Percentiles rank a stretch among this genome's conserved stretches.
phyloP scores from a whole-genome alignment of 805 yeast species.

The Huiozyma sinensis region DNA sequence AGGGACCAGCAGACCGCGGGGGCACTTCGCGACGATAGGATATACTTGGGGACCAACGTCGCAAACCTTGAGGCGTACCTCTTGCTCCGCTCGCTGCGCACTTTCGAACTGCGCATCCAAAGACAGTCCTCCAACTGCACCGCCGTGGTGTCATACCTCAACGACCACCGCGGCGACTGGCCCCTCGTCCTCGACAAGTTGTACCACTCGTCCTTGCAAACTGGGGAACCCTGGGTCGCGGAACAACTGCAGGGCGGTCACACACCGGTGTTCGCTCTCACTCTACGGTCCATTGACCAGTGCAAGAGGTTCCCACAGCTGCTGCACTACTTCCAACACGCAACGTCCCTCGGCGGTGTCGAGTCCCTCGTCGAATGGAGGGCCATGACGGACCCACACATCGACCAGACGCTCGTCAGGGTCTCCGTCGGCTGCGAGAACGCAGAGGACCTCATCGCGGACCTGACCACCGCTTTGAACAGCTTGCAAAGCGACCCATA shows the following conservation, averaged over 20 bases:
- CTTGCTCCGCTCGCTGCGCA: slow-evolving; percentile 68
- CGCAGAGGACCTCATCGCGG: slow-evolving; percentile 63
- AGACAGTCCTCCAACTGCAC: slow-evolving; percentile 57
- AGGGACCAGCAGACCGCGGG: slow-evolving; percentile 39
- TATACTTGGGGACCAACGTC: slow-evolving; percentile 66
- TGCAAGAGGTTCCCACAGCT: slow-evolving; percentile 58
- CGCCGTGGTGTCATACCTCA: slow-evolving; percentile 48
- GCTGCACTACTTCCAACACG: slow-evolving; percentile 70
- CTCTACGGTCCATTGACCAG: slow-evolving; percentile 35
- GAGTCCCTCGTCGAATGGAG: slow-evolving; percentile 91
- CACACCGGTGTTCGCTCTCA: slow-evolving; percentile 70
- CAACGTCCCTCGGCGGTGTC: slow-evolving; percentile 87
- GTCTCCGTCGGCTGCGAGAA: slow-evolving; percentile 76
- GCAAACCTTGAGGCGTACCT: slow-evolving; percentile 69
- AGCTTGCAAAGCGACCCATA: slow-evolving; percentile 6
- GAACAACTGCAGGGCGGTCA: slow-evolving; percentile 56
- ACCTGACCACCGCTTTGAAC: slow-evolving; percentile 51
- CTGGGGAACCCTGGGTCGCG: slow-evolving; percentile 48
- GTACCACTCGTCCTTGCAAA: slow-evolving; percentile 69
- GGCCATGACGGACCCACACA: slow-evolving; percentile 53
- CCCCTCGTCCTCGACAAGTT: slow-evolving; percentile 39
- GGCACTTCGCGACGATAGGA: slow-evolving; percentile 49
- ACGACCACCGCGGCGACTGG: slow-evolving; percentile 37
- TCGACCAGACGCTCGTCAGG: slow-evolving; percentile 51
- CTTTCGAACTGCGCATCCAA: slow-evolving; percentile 60